Base-by-base conservation (phyloP, 768 basidiomycete species). In the Termitomyces sp. region DNA sequence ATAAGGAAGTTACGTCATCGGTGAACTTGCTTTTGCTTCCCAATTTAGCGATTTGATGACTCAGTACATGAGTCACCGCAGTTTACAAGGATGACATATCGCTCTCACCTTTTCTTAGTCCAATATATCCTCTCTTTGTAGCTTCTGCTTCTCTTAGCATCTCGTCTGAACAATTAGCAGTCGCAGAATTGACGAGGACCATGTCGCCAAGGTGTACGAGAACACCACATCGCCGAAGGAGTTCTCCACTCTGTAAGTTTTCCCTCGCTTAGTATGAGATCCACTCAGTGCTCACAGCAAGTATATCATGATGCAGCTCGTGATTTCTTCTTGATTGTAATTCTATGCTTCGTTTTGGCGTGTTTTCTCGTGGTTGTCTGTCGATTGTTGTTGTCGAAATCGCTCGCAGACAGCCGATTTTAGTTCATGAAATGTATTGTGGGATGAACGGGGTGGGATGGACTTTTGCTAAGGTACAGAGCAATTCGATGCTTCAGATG, bases 241-340 rank as follows among this genome's bases (percentile, higher is more conserved):
- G 45, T 41, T 22, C 56, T 36, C 18, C 54, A 31, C 22, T 52
- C 11, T 58, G 57, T 58, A 32, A 31, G 56, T 53, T 13, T 11
- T n/a, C n/a, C 18, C 38, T 32, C 40, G 27, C 48, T 44, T 36
- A n/a, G 10, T 40, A 9, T 27, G 33, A 36, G 6, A 29, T 41
- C 18, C n/a, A n/a, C n/a, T n/a, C n/a, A n/a, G n/a, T 32, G n/a
- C 16, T 45, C n/a, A 38, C 18, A n/a, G 18, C 38, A 45, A 10
- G n/a, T 18, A 45, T 13, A 9, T 15, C 27, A 33, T 27, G 32
- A 2, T 32, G 16, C 54, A 76, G 75, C 70, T 12, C 67, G 74
- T 22, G 75, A 77, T 63, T 74, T 74, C 56, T 70, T 77, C 60
- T 63, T 77, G 10, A 71, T 77, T 15, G 66, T 77, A 35, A 67